These are phyloP conservation scores for Phytophthora cryptogea DNA, from an alignment of 352 stramenopile genomes.

Conservation along the genomic window DNA sequence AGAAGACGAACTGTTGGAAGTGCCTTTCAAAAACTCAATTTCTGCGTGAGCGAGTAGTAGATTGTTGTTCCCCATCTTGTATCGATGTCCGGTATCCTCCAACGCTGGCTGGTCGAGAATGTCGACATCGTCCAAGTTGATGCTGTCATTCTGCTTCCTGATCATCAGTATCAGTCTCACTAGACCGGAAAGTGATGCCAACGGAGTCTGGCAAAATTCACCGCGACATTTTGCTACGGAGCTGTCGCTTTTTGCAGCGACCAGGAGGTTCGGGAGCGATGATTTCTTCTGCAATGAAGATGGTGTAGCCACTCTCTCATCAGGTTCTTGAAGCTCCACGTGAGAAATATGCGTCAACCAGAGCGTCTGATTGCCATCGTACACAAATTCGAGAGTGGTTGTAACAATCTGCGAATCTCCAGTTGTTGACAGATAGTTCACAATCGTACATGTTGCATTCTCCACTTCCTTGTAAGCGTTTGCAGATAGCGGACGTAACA, in stretches of 20 bases:
- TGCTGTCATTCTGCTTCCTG: constrained; percentile 11
- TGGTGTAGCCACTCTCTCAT: background rate
- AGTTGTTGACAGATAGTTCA: constrained; percentile 31
- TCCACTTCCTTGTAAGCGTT: constrained; percentile 36
- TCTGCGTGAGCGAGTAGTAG: constrained; percentile 66
- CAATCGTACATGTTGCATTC: constrained; percentile 17
- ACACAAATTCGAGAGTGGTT: constrained; percentile 42
- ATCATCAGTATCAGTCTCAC: constrained; percentile 12
- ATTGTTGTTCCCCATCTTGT: constrained; percentile 81
- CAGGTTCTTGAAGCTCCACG: constrained; percentile 14
- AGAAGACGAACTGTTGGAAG: background rate
- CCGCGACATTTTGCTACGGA: constrained; percentile 52
- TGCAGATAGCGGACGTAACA: constrained; percentile 9
- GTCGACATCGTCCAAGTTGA: constrained; percentile 16
- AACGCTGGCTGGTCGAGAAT: constrained; percentile 21
- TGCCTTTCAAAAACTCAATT: constrained; percentile 49
- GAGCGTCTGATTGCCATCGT: constrained; percentile 33
- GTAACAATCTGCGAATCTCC: constrained; percentile 21
- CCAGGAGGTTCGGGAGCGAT: constrained; percentile 53
- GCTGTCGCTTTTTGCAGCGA: constrained; percentile 5
- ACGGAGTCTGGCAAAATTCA: constrained; percentile 59
- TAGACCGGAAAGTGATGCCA: constrained; percentile 46
- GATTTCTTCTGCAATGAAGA: constrained; percentile 26
- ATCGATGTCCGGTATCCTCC: constrained; percentile 52
- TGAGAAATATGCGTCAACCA: constrained; percentile 48